Evolutionary conservation across 768 basidiomycete species (phyloP), one percentile per base, ranked within the genome.

Genomic region (Imleria badia): DNA sequence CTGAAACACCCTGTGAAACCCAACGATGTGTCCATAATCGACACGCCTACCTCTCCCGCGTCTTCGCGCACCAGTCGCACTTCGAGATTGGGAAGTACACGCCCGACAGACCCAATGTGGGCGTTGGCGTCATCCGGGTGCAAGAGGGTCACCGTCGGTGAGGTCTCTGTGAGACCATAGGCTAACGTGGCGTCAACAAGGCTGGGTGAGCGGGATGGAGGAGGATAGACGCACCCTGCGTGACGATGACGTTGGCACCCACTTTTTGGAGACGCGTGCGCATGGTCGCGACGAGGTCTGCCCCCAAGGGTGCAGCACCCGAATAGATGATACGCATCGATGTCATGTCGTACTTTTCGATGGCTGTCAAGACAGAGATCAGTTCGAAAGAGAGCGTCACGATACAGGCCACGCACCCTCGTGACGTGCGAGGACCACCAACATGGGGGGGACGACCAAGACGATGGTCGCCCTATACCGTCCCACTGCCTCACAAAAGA

Each of bases 81-180:
- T 66, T 94, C 82, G 31, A 94, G 78, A 59, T 88, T 88, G 0
- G 94, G 85, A 29, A 93, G 68, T 3, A 94, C 73, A 6, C 78
- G 61, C 4, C 94, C 94, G 31, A 87, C 78, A 44, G 81, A 83
- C 12, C 89, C 89, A 23, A 82, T 67, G 59, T 84, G 87, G 17
- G 75, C 66, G 13, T 70, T 54, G 2, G 73, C 71, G 19, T 81
- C 73, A 3, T 75, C 63, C 0, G 66, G 45, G 1, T 81, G 75
- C 9, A 89, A 75, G 3, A 87, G 58, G 58, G 85, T 83, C 0
- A 84, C 78, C 0, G 84, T 84, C 0, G 89, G 90, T 0, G 89
- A 87, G 1, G 90, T 92, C 71, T 94, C 92, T 1, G 91, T 93
- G 19, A 93, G 76, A 26, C 92, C 88, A 52, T 85, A 91, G 1